These are phyloP conservation scores for Aspergillus olivimuriae DNA, from an alignment of 495 filamentous ascomycete species.

Conservation along the genomic window DNA sequence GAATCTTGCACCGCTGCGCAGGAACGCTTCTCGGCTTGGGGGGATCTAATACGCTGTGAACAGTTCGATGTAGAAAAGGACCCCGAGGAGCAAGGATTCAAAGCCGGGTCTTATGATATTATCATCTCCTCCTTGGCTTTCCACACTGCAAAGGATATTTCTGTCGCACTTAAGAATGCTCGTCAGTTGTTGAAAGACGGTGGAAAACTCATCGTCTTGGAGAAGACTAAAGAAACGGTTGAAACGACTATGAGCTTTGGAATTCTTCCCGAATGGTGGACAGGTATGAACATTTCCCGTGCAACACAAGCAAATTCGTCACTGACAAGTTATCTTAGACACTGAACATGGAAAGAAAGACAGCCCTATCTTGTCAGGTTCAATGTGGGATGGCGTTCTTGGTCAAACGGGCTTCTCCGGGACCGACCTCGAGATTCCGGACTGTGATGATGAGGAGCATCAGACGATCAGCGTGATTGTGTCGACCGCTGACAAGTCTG, in stretches of 20 bases:
- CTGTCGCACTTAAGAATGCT: constrained; percentile 27
- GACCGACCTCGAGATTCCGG: neutral
- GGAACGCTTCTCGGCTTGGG: constrained; percentile 15
- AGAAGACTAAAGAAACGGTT: neutral
- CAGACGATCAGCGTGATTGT: neutral
- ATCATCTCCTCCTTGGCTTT: constrained; percentile 36
- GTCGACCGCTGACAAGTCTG: neutral
- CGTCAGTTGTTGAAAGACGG: constrained; percentile 42
- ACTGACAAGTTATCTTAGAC: neutral
- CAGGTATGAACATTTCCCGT: neutral
- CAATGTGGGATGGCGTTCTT: neutral
- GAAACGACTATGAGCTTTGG: neutral
- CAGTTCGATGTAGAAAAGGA: constrained; percentile 30
- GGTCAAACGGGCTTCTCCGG: neutral
- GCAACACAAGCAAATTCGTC: neutral
- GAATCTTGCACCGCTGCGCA: constrained; percentile 24
- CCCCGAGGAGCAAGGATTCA: constrained; percentile 31
- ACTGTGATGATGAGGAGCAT: neutral
- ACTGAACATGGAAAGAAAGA: neutral
- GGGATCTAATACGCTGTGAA: constrained; percentile 29
- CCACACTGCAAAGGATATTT: constrained; percentile 29
- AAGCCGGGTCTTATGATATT: constrained; percentile 34
- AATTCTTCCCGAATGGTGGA: neutral
- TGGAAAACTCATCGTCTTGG: constrained; percentile 32
- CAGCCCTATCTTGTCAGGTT: neutral